phyloP scores from a whole-genome alignment of 352 stramenopile genomes.

The Saprolegnia parasitica region DNA sequence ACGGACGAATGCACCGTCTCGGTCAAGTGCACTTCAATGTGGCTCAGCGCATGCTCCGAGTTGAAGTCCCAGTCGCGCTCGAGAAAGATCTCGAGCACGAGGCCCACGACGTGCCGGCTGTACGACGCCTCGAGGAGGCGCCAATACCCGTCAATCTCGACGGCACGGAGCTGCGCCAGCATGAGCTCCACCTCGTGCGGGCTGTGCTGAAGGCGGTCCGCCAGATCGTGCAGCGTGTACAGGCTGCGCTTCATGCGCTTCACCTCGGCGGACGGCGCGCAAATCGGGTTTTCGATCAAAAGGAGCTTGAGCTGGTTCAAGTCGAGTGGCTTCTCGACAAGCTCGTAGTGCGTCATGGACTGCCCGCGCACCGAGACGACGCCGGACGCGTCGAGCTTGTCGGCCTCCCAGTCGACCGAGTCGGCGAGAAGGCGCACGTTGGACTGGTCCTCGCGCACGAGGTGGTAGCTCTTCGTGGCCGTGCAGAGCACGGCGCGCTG shows the following conservation, averaged over 20 bases:
- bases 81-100: conserved; percentile 68
- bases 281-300: conserved; percentile 49
- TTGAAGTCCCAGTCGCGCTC: conserved; percentile 62
- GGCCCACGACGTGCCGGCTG: conserved; percentile 52
- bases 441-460: conserved; percentile 78
- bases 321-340: conserved; percentile 60
- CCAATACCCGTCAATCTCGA: conserved; percentile 68
- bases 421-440: conserved; percentile 69
- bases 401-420: conserved; percentile 48
- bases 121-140: conserved; percentile 54
- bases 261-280: conserved; percentile 36
- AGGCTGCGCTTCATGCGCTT: conserved; percentile 44
- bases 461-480: conserved; percentile 55
- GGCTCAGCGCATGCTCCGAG: conserved; percentile 39
- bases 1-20: conserved; percentile 52
- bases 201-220: conserved; percentile 56
- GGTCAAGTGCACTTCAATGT: conserved; percentile 34
- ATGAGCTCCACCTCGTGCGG: conserved; percentile 56
- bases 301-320: conserved; percentile 50
- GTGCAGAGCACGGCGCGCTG: conserved; percentile 71
- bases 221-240: conserved; percentile 59
- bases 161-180: conserved; percentile 55
- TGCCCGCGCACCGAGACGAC: conserved; percentile 53
- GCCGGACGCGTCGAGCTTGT: conserved; percentile 16
- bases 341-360: conserved; percentile 64